Evolutionary conservation across 2,329 filamentous ascomycete species (phyloP).

Genomic region (Fusarium ambrosium): DNA sequence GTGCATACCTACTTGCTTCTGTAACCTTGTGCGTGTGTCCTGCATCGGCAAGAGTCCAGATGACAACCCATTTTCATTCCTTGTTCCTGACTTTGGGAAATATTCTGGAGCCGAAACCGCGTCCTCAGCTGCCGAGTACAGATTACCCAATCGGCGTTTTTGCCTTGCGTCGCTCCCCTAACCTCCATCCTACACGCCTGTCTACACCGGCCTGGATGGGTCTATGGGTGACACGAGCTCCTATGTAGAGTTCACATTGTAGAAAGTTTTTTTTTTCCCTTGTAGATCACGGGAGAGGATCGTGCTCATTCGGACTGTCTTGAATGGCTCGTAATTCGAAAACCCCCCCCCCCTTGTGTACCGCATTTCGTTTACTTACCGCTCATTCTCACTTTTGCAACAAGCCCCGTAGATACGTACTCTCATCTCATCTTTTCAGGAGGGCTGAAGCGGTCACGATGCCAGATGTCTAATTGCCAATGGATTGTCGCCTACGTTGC

Average conservation of each 20-base stretch:
- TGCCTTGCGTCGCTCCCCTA: constrained; percentile 10
- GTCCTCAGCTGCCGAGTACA: constrained; percentile 14
- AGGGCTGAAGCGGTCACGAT: constrained; percentile 44
- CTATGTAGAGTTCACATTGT: constrained; percentile 11
- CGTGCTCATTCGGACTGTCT: constrained; percentile 11
- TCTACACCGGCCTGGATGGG: constrained; percentile 20
- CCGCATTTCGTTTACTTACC: constrained; percentile 36
- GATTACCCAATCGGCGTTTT: constrained; percentile 41
- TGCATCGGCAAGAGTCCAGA: constrained; percentile 20
- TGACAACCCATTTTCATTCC: constrained; percentile 6
- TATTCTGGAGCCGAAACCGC: constrained; percentile 15
- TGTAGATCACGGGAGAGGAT: constrained; percentile 29
- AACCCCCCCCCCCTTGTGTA: constrained; percentile 24
- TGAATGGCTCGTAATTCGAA: constrained; percentile 28
- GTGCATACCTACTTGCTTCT: constrained; percentile 14
- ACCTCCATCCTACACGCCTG: not conserved
- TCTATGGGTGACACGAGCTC: constrained; percentile 22
- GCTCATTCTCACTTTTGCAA: constrained; percentile 15
- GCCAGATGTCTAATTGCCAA: constrained; percentile 47
- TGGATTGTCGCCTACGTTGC: constrained; percentile 34
- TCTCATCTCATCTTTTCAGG: constrained; percentile 10
- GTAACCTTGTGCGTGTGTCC: constrained; percentile 1
- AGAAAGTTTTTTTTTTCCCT: not conserved
- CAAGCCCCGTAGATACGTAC: constrained; percentile 26
- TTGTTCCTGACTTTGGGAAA: constrained; percentile 13